phyloP scores from a whole-genome alignment of 2,329 filamentous ascomycete genomes.

The Phyllosticta ampelicida region DNA sequence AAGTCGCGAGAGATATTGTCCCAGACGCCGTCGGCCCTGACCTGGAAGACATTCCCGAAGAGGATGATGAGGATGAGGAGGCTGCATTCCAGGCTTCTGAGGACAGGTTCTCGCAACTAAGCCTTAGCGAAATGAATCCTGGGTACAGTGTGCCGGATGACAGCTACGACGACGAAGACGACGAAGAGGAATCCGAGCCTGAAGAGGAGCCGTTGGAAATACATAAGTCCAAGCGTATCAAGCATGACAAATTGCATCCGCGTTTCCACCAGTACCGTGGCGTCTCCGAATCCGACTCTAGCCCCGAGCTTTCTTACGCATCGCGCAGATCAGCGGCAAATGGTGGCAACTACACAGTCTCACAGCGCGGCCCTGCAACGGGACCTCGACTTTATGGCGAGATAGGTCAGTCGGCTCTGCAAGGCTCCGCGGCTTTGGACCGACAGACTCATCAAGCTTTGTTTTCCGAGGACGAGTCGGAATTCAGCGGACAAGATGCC shows the following conservation, averaged over 20 bases:
- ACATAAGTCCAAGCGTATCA: slow-evolving; percentile 35
- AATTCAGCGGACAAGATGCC: slow-evolving; percentile 10
- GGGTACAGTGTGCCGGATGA: slow-evolving; percentile 28
- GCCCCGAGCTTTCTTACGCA: slow-evolving; percentile 24
- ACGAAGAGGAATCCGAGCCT: slow-evolving; percentile 16
- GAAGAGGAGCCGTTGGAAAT: slow-evolving; percentile 17
- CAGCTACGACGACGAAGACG: slow-evolving; percentile 22
- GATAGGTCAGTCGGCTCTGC: slow-evolving; percentile 45
- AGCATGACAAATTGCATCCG: slow-evolving; percentile 27
- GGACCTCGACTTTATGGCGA: slow-evolving; percentile 49
- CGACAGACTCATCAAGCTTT: slow-evolving; percentile 22
- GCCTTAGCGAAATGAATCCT: slow-evolving; percentile 32
- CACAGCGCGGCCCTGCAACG: neutral
- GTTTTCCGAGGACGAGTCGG: slow-evolving; percentile 13
- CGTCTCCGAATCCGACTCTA: slow-evolving; percentile 25
- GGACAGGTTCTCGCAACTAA: slow-evolving; percentile 38
- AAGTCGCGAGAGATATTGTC: slow-evolving; percentile 30
- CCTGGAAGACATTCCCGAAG: slow-evolving; percentile 33
- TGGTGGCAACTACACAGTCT: slow-evolving; percentile 11
- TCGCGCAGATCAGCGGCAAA: neutral
- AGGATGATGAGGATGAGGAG: slow-evolving; percentile 52
- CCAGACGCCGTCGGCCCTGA: slow-evolving; percentile 17
- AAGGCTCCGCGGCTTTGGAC: slow-evolving; percentile 40
- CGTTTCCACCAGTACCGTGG: slow-evolving; percentile 30
- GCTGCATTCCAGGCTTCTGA: slow-evolving; percentile 15